A percentile compares a stretch with the other conserved stretches of the same genome.
Conservation (phyloP, 2,329 filamentous ascomycete genomes). For the Colletotrichum lupini region DNA sequence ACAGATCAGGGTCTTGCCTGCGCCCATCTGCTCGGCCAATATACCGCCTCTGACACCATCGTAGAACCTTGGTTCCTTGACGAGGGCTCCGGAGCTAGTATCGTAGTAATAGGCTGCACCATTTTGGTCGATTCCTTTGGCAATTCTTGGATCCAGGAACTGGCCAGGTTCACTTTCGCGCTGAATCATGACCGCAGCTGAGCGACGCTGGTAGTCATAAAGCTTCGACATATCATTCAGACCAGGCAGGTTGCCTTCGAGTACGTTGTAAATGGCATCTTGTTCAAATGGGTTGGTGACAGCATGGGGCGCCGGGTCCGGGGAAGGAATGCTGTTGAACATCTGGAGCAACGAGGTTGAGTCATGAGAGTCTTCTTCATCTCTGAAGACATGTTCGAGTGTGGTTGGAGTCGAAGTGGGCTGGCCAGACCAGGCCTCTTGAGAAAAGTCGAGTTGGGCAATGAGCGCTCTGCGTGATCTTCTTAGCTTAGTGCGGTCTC, state of each 20-base stretch:
- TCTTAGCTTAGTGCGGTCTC: conserved; percentile 56
- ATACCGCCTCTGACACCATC: conserved; percentile 82
- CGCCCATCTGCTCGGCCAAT: conserved; percentile 82
- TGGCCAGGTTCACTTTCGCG: conserved; percentile 75
- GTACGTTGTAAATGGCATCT: conserved; percentile 65
- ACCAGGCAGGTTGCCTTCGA: conserved; percentile 65
- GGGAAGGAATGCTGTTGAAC: conserved; percentile 80
- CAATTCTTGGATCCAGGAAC: conserved; percentile 79
- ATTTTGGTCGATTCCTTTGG: conserved; percentile 67
- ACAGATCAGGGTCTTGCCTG: conserved; percentile 90
- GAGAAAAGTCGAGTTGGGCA: conserved; percentile 64
- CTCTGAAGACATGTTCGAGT: conserved; percentile 32
- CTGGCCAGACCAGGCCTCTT: conserved; percentile 64
- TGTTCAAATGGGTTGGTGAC: conserved; percentile 63
- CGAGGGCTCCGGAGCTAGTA: conserved; percentile 68
- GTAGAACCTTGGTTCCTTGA: conserved; percentile 76
- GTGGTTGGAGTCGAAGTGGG: background rate
- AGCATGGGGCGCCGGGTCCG: conserved; percentile 63
- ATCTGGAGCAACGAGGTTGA: conserved; percentile 71
- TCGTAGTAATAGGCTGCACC: conserved; percentile 78
- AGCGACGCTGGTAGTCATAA: conserved; percentile 83
- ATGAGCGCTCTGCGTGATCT: conserved; percentile 62
- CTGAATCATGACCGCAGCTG: conserved; percentile 86
- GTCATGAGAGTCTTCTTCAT: conserved; percentile 47
- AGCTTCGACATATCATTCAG: conserved; percentile 67